A percentile compares a stretch with the other conserved stretches of the same genome.
phyloP scores from a whole-genome alignment of 805 yeast genomes.

The Monosporozyma yasuniensis region DNA sequence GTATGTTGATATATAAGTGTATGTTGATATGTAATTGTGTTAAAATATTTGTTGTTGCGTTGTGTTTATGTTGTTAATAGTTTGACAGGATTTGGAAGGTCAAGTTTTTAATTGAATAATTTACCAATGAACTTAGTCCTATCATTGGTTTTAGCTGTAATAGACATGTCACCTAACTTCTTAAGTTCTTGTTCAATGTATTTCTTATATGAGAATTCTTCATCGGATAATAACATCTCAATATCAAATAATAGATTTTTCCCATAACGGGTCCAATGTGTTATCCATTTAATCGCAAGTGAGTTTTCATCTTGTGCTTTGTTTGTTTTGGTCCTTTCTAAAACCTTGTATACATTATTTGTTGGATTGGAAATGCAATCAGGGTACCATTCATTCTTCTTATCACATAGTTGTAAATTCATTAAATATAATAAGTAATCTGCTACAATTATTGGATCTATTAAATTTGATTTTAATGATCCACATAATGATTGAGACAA shows the following conservation, averaged over 20 bases:
- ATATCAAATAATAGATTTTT: conserved; percentile 27
- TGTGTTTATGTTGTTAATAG: background rate
- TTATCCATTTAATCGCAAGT: conserved; percentile 55
- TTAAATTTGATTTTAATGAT: conserved; percentile 55
- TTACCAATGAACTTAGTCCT: background rate
- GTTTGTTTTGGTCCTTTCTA: conserved; percentile 40
- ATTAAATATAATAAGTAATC: conserved; percentile 71
- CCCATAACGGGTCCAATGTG: conserved; percentile 49
- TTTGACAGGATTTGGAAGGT: background rate
- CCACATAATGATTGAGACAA: conserved; percentile 65
- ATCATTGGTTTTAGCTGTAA: conserved; percentile 1
- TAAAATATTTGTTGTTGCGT: background rate
- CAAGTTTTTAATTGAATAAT: conserved; percentile 1
- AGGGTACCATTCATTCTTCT: conserved; percentile 10
- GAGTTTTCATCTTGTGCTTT: conserved; percentile 43
- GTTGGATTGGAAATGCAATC: conserved; percentile 44
- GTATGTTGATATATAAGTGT: background rate
- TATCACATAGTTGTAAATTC: conserved; percentile 41
- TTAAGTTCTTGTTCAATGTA: conserved; percentile 7
- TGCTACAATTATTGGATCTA: conserved; percentile 80
- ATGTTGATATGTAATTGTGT: background rate
- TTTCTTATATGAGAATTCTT: conserved; percentile 14
- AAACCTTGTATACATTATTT: conserved; percentile 53
- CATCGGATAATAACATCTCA: conserved; percentile 14
- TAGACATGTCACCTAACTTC: conserved; percentile 5